Evolutionary conservation across 306 rosid genomes (phyloP).

Genomic region (Nissolia schottii): DNA sequence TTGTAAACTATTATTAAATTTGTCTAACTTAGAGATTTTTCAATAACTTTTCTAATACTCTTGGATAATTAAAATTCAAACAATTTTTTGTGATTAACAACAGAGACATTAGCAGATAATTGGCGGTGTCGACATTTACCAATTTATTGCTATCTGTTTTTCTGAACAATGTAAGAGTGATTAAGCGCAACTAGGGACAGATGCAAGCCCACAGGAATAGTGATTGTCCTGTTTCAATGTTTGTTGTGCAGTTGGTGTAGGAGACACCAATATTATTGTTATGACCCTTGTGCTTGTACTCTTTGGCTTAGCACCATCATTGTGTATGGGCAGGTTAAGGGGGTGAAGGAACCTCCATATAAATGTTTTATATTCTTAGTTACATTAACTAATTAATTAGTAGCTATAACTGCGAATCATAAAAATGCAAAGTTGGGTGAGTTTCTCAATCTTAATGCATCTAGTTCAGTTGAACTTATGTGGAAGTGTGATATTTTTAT

Average conservation of each 20-base stretch:
- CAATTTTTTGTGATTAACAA: too few species aligned
- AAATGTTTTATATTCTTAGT: neutral
- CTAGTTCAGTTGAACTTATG: too few species aligned
- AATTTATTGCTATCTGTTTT: neutral
- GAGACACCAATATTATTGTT: neutral
- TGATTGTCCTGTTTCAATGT: neutral
- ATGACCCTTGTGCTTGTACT: neutral
- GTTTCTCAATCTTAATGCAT: too few species aligned
- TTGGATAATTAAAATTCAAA: too few species aligned
- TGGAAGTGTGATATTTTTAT: too few species aligned
- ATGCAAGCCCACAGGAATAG: neutral
- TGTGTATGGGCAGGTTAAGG: neutral
- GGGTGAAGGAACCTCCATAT: slow-evolving; percentile 8
- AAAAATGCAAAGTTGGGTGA: neutral
- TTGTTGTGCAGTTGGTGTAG: neutral
- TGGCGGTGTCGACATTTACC: neutral
- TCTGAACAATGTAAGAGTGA: neutral
- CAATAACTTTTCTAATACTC: too few species aligned
- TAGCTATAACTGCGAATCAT: neutral
- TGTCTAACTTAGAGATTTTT: too few species aligned
- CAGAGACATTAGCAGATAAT: neutral
- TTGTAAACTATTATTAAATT: too few species aligned
- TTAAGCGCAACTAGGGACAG: neutral
- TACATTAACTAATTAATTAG: too few species aligned
- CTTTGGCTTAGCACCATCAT: neutral